Percentiles rank a stretch among this genome's conserved stretches.
Conservation (phyloP, 2,329 filamentous ascomycete species). For the Diaporthe citriasiana region DNA sequence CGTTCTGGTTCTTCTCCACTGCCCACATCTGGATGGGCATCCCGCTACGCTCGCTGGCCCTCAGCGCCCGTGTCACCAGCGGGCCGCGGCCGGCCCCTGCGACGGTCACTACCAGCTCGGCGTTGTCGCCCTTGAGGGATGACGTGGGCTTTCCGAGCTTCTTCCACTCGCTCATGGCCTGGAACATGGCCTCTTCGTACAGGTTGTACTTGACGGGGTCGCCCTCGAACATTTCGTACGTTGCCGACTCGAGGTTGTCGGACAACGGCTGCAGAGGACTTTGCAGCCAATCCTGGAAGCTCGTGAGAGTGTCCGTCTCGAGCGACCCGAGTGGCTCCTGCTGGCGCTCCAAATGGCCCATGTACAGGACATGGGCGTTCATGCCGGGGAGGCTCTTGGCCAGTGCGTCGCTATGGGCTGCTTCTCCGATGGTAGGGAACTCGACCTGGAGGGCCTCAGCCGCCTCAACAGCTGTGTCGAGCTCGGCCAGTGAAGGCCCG, state of each 20-base stretch:
- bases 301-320: conserved; percentile 66
- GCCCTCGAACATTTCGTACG: conserved; percentile 98
- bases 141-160: conserved; percentile 80
- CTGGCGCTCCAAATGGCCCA: conserved; percentile 85
- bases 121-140: conserved; percentile 58
- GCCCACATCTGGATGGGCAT: conserved; percentile 90
- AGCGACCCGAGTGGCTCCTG: conserved; percentile 74
- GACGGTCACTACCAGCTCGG: conserved; percentile 83
- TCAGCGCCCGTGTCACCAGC: conserved; percentile 87
- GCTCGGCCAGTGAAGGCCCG: conserved; percentile 60
- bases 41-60: conserved; percentile 81
- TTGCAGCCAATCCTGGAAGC: conserved; percentile 93
- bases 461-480: conserved; percentile 51
- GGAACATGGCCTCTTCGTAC: conserved; percentile 88
- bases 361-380: conserved; percentile 78
- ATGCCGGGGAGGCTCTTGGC: conserved; percentile 60
- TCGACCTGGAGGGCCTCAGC: conserved; percentile 59
- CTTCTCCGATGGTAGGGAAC: conserved; percentile 79
- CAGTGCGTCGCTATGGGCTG: conserved; percentile 60
- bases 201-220: conserved; percentile 98
- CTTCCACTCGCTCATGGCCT: conserved; percentile 86
- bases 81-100: conserved; percentile 94
- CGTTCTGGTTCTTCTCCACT: conserved; percentile 98
- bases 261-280: conserved; percentile 94
- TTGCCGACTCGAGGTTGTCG: conserved; percentile 96